Conservation (phyloP, 768 basidiomycete species). For the Exsudoporus frostii region DNA sequence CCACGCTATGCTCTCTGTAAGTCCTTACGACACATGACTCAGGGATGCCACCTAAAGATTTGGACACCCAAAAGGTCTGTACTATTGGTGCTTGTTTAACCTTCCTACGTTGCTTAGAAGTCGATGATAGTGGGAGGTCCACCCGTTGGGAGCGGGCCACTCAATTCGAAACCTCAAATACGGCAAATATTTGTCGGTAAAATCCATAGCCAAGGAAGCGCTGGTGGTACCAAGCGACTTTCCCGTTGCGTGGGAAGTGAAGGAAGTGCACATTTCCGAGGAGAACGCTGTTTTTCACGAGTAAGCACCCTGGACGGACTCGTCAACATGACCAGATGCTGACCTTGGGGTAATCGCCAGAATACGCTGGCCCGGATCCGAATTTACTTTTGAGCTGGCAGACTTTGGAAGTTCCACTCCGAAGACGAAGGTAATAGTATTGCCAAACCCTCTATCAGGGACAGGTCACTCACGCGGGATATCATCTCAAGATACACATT, state of each 20-base stretch:
- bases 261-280: slow-evolving; percentile 23
- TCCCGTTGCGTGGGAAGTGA: slow-evolving; percentile 28
- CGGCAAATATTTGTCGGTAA: slow-evolving; percentile 30
- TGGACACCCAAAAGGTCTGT: slow-evolving; percentile 28
- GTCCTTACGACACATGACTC: neutral
- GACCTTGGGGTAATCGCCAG: slow-evolving; percentile 6
- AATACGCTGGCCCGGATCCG: slow-evolving; percentile 30
- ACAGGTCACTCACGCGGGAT: neutral
- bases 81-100: neutral
- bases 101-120: neutral
- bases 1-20: neutral
- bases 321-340: neutral
- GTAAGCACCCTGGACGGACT: slow-evolving; percentile 7
- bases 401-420: slow-evolving; percentile 24
- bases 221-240: slow-evolving; percentile 26
- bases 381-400: slow-evolving; percentile 25
- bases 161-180: slow-evolving; percentile 31
- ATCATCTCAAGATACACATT: slow-evolving; percentile 20
- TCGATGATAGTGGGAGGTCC: slow-evolving; percentile 27
- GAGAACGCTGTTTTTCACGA: slow-evolving; percentile 29
- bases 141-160: slow-evolving; percentile 28
- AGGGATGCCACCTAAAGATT: slow-evolving; percentile 32
- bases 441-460: neutral
- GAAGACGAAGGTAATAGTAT: slow-evolving; percentile 27
- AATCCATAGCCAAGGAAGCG: slow-evolving; percentile 24